Percentiles rank a stretch among this genome's conserved stretches.
Evolutionary conservation across 805 yeast genomes (phyloP).

Genomic region (Lachancea lanzarotensis): DNA sequence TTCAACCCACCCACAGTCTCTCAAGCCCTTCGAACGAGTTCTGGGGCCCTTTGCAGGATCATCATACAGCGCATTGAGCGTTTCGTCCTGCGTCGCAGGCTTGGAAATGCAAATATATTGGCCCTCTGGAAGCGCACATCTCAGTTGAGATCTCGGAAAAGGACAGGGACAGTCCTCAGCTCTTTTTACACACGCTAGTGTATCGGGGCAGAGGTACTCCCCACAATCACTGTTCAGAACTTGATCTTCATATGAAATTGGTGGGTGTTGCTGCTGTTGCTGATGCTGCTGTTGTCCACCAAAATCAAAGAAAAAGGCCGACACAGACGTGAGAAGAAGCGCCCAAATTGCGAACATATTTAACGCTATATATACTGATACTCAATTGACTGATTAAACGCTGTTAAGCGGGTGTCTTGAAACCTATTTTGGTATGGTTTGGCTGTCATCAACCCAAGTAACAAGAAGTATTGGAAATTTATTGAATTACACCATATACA

Average conservation of each 20-base stretch:
- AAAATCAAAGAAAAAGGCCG: conserved; percentile 29
- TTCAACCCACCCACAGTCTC: conserved; percentile 84
- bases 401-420: not conserved
- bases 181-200: conserved; percentile 64
- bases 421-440: not conserved
- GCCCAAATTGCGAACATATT: not conserved
- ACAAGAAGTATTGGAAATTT: not conserved
- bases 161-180: conserved; percentile 85
- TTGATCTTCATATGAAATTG: conserved; percentile 31
- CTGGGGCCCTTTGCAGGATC: conserved; percentile 45
- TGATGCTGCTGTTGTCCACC: conserved; percentile 34
- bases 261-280: conserved; percentile 34
- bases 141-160: conserved; percentile 75
- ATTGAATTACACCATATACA: not conserved
- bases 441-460: not conserved
- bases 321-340: not conserved
- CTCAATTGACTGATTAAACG: not conserved
- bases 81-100: conserved; percentile 48
- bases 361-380: not conserved
- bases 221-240: conserved; percentile 44
- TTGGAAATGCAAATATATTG: conserved; percentile 77
- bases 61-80: conserved; percentile 32
- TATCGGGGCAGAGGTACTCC: conserved; percentile 74
- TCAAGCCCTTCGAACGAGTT: conserved; percentile 40
- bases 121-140: conserved; percentile 65